Conservation (phyloP, 2,329 filamentous ascomycete species). For the Alternaria ventricosa region DNA sequence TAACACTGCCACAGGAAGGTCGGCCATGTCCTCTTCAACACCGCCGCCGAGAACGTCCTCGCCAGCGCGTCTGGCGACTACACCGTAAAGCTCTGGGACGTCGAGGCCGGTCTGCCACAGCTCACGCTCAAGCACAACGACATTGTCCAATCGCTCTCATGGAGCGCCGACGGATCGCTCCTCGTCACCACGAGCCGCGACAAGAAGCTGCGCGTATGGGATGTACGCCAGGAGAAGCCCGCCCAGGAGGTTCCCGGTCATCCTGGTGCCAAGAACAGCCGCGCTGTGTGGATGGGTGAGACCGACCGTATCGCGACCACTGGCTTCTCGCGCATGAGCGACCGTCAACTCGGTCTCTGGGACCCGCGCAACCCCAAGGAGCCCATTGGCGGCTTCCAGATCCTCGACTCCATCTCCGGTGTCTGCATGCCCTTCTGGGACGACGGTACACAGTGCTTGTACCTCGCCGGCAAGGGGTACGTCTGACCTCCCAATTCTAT, state of each 20-base stretch:
- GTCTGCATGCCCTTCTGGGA: constrained; percentile 99
- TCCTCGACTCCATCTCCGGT: constrained; percentile 93
- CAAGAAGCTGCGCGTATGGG: constrained; percentile 98
- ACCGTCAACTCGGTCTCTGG: constrained; percentile 94
- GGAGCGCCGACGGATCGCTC: constrained; percentile 87
- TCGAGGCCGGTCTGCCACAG: constrained; percentile 76
- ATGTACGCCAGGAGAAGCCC: constrained; percentile 89
- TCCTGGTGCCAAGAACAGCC: constrained; percentile 94
- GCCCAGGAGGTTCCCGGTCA: constrained; percentile 86
- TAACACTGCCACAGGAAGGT: constrained; percentile 73
- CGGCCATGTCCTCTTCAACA: constrained; percentile 97
- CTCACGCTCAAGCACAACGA: constrained; percentile 84
- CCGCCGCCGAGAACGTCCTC: constrained; percentile 91
- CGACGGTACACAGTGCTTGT: constrained; percentile 92
- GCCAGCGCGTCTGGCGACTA: constrained; percentile 95
- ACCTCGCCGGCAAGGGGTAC: constrained; percentile 95
- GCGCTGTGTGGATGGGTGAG: constrained; percentile 96
- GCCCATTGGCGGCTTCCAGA: constrained; percentile 87
- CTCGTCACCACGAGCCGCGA: constrained; percentile 93
- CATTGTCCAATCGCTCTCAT: constrained; percentile 93
- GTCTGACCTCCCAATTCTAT: constrained; percentile 39
- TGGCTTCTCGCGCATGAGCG: constrained; percentile 98
- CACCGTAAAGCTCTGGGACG: constrained; percentile 94
- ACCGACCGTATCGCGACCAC: constrained; percentile 95
- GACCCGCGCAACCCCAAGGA: constrained; percentile 80